phyloP scores from a whole-genome alignment of 2,329 filamentous ascomycete genomes.

The Nemania serpens region DNA sequence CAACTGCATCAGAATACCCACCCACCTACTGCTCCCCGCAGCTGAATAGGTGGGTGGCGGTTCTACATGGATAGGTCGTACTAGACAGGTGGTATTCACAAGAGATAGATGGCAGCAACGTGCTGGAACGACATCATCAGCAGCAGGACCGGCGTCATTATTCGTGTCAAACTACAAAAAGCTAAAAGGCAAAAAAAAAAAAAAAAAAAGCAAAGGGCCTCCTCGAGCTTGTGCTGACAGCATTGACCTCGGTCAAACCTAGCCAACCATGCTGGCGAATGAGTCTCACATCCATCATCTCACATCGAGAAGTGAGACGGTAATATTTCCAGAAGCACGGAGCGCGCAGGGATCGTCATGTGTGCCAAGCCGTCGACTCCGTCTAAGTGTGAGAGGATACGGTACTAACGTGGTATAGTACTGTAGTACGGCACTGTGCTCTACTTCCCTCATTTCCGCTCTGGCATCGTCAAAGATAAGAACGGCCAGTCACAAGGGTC shows the following conservation, averaged over 20 bases:
- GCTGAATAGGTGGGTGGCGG: neutral
- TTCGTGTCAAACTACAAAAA: no score
- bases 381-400: neutral
- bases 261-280: conserved; percentile 6
- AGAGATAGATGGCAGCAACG: neutral
- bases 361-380: conserved; percentile 24
- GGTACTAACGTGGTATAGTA: neutral
- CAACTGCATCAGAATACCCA: no score
- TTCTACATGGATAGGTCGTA: neutral
- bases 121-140: conserved; percentile 13
- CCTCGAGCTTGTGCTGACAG: neutral
- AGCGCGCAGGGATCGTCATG: neutral
- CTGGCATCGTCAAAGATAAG: conserved; percentile 14
- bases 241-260: conserved; percentile 12
- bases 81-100: neutral
- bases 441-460: no score
- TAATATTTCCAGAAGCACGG: conserved; percentile 9
- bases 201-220: no score
- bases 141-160: neutral
- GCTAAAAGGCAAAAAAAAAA: no score
- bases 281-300: neutral
- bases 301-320: neutral
- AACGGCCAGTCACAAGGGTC: conserved; percentile 14
- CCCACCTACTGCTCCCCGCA: neutral
- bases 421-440: neutral